Evolutionary conservation across 306 rosid genomes (phyloP), one percentile per base, ranked within the genome.

Genomic region (Pterocarpus santalinus): DNA sequence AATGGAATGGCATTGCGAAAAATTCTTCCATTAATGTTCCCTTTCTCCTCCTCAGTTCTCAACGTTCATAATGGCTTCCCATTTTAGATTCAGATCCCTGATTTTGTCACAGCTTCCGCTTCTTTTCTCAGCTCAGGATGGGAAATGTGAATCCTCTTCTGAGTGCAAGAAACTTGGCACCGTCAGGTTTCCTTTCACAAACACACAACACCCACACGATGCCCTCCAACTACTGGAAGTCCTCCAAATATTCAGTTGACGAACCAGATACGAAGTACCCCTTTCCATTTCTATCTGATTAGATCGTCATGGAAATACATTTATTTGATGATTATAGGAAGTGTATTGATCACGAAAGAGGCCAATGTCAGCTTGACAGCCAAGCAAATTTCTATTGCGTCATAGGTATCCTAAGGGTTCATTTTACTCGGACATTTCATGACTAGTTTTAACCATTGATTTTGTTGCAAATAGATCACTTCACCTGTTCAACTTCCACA

Each of bases 141-240:
- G 2, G 61, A 17, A 11, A 28, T 82, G 85, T 69, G 72, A 81
- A 15, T 2, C 38, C 15, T 75, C 72, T 47, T 75, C 46, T 6
- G 13, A n/a, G 2, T 81, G 85, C 36, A 77, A 76, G 46, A 0
- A 8, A 15, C 76, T 75, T 44, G 76, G 85, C 13, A 4, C 1
- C 0, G 28, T 82, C 46, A 36, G 1, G 36, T 82, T 82, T 34
- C 90, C 90, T 35, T 87, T 80, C 64, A 76, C 69, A 35, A 63
- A 11, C 77, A 7, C 57, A 6, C 30, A 41, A 5, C 2, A 4
- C 39, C 72, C 10, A 15, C 73, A 76, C 2, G 78, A 90, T 33
- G 91, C 83, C 43, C 2, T 66, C 35, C 8, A 44, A 67, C 35
- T 30, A 9, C 28, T 66, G 32, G 7, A 52, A 12, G 0, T 13